These are phyloP conservation scores for Mycosphaerella arachidis DNA, from an alignment of 2,329 filamentous ascomycete species.

Conservation along the genomic window DNA sequence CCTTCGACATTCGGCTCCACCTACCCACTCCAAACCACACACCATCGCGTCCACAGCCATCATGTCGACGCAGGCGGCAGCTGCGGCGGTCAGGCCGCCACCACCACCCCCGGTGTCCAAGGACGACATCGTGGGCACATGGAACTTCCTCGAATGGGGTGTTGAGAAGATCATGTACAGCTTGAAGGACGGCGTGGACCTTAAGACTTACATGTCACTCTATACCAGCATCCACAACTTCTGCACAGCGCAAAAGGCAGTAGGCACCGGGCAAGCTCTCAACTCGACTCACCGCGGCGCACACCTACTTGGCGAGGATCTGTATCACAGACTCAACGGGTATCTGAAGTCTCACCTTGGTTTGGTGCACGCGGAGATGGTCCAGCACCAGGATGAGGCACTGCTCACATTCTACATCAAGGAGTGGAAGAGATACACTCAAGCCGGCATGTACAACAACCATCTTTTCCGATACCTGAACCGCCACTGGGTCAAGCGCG, in stretches of 20 bases:
- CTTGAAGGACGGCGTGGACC: constrained; percentile 86
- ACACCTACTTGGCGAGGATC: constrained; percentile 89
- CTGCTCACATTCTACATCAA: constrained; percentile 89
- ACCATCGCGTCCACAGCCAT: constrained; percentile 4
- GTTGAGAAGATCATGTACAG: constrained; percentile 92
- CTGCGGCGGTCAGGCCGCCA: constrained; percentile 14
- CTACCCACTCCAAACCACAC: constrained; percentile 1
- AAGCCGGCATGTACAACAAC: constrained; percentile 94
- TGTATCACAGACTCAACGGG: constrained; percentile 84
- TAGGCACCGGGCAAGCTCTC: constrained; percentile 43
- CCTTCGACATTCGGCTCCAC: constrained; percentile 1
- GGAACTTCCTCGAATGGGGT: constrained; percentile 81
- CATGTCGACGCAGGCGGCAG: constrained; percentile 27
- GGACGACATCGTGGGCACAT: constrained; percentile 46
- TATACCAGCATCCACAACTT: constrained; percentile 99
- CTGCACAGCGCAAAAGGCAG: constrained; percentile 94
- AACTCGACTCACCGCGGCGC: constrained; percentile 68
- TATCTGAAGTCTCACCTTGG: constrained; percentile 77
- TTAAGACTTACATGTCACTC: constrained; percentile 95
- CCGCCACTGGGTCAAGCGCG: constrained; percentile 96
- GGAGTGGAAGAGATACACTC: constrained; percentile 94
- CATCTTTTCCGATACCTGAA: constrained; percentile 96
- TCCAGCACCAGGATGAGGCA: constrained; percentile 81
- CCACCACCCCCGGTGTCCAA: constrained; percentile 34
- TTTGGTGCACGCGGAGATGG: constrained; percentile 66